Base-by-base conservation (phyloP, 2,329 filamentous ascomycete species). In the Verticillium nubilum region DNA sequence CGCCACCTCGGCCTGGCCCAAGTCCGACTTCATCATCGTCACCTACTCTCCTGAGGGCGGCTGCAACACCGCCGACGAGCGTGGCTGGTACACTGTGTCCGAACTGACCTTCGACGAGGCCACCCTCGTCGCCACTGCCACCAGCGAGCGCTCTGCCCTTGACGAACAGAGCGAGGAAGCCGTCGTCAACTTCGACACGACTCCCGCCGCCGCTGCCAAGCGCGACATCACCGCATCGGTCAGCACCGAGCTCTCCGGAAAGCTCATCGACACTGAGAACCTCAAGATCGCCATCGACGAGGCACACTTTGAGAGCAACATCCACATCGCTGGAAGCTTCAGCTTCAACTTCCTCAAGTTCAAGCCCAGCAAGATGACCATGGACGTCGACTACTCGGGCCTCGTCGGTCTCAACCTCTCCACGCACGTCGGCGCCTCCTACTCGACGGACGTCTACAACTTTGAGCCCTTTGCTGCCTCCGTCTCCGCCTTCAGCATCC, bases 371-470 rank as follows among this genome's bases (percentile, higher is more conserved):
- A 63, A 67, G 33, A 68, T 78, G 7, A 73, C 72, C 64, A 72
- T 79, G 55, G 75, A 78, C 60, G 68, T 78, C 61, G 73, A 76
- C 57, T 68, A 74, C 17, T 64, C 65, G n/a, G 67, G 76, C 59
- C 68, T 66, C 13, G 72, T 73, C 4, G 68, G 71, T 33, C 59
- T 78, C 5, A 70, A 62, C 17, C 60, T 79, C 27, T 69, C 68
- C 35, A 67, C 74, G 33, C 67, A 70, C 13, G 67, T 76, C 7
- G 67, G 63, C 3, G 69, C 70, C 2, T 61, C 71, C 0, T 75
- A 72, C 62, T 67, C 63, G 50, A 28, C 61, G 19, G 69, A 71
- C 12, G 70, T 68, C 13, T 69, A 74, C 60, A 68, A 65, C 25
- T 77, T 75, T 64, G 62, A 71, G 26, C 72, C 74, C 1, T 67